These are phyloP conservation scores for Eimeria maxima DNA, from an alignment of 169 alveolate species.

Conservation along the genomic window DNA sequence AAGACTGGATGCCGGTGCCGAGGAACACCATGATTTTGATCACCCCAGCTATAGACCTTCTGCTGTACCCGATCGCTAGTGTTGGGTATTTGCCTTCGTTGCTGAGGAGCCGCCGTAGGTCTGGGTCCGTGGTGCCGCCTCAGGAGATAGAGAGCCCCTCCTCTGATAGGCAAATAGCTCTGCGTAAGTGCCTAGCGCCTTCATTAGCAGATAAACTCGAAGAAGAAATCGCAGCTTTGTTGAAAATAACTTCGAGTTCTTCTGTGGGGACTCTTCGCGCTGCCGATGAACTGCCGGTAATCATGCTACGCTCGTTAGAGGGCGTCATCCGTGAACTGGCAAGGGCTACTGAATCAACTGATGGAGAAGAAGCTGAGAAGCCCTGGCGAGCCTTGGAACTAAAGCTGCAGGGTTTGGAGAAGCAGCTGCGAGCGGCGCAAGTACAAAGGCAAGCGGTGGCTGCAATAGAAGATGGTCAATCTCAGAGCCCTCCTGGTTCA, in stretches of 20 bases:
- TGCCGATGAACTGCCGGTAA: conserved; percentile 56
- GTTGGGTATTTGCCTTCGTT: conserved; percentile 67
- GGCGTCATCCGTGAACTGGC: conserved; percentile 32
- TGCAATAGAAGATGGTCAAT: conserved; percentile 44
- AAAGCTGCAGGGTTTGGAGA: conserved; percentile 33
- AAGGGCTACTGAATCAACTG: not conserved
- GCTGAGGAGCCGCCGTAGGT: conserved; percentile 51
- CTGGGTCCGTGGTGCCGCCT: not conserved
- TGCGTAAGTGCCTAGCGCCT: conserved; percentile 38
- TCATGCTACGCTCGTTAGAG: conserved; percentile 59
- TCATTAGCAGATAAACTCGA: conserved; percentile 46
- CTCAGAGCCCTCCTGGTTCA: conserved; percentile 28
- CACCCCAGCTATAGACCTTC: conserved; percentile 76
- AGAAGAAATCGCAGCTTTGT: conserved; percentile 1
- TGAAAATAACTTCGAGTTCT: not conserved
- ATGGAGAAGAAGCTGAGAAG: conserved; percentile 25
- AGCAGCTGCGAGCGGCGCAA: conserved; percentile 50
- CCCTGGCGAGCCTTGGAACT: conserved; percentile 40
- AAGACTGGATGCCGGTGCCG: conserved; percentile 84
- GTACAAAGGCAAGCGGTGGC: conserved; percentile 54
- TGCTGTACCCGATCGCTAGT: conserved; percentile 78
- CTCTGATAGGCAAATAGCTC: conserved; percentile 10
- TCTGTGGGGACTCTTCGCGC: conserved; percentile 15
- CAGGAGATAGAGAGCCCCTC: conserved; percentile 1
- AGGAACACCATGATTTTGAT: conserved; percentile 76